These are phyloP conservation scores for Piedraia hortae DNA, from an alignment of 2,329 filamentous ascomycete species.

Conservation along the genomic window DNA sequence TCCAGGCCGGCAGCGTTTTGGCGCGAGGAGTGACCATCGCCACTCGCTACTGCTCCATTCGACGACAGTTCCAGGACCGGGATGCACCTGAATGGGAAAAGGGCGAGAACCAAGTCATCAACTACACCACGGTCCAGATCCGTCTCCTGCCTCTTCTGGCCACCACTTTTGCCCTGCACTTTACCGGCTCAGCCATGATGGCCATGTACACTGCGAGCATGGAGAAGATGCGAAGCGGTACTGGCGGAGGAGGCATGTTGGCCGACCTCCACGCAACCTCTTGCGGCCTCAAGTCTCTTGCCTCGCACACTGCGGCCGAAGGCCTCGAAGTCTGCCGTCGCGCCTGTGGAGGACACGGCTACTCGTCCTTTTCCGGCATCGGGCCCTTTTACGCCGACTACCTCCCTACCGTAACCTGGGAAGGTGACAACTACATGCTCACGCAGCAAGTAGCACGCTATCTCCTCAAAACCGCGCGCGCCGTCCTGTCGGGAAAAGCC, in stretches of 20 bases:
- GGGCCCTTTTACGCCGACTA: slow-evolving; percentile 51
- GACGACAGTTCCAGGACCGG: slow-evolving; percentile 52
- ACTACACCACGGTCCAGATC: slow-evolving; percentile 60
- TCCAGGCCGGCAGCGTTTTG: slow-evolving; percentile 42
- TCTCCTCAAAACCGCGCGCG: slow-evolving; percentile 46
- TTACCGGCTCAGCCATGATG: slow-evolving; percentile 54
- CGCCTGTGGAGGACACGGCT: slow-evolving; percentile 53
- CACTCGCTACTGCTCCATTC: slow-evolving; percentile 43
- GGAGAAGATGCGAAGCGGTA: slow-evolving; percentile 34
- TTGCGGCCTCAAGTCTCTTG: slow-evolving; percentile 46
- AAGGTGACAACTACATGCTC: slow-evolving; percentile 62
- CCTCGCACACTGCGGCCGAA: slow-evolving; percentile 43
- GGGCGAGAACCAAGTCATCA: slow-evolving; percentile 46
- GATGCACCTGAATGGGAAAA: slow-evolving; percentile 30
- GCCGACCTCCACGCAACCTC: slow-evolving; percentile 53
- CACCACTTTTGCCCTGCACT: slow-evolving; percentile 50
- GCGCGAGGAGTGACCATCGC: slow-evolving; percentile 56
- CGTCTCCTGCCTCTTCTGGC: slow-evolving; percentile 45
- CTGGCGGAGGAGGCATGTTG: slow-evolving; percentile 38
- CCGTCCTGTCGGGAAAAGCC: slow-evolving; percentile 37
- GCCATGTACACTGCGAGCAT: slow-evolving; percentile 44
- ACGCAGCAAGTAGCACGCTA: slow-evolving; percentile 56
- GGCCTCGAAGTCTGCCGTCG: slow-evolving; percentile 48
- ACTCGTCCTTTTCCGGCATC: slow-evolving; percentile 49
- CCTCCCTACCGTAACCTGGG: slow-evolving; percentile 42